phyloP scores from a whole-genome alignment of 2,329 filamentous ascomycete genomes.

The Madurella fahalii region DNA sequence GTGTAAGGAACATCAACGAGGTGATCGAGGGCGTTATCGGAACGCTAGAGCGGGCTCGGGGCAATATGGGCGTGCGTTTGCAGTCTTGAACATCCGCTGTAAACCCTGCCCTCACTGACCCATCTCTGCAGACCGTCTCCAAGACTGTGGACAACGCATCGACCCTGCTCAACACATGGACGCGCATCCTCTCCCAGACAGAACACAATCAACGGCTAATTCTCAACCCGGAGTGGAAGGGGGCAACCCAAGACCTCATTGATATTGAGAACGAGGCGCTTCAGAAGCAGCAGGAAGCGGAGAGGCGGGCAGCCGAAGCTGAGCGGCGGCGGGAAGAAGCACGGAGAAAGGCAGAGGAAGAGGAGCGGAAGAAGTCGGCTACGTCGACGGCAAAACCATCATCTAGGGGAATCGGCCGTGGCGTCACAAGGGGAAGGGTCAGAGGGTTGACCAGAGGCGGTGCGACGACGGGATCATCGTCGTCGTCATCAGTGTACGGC shows the following conservation, averaged over 20 bases:
- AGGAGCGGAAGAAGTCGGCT: conserved; percentile 47
- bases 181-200: conserved; percentile 89
- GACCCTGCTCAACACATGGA: conserved; percentile 90
- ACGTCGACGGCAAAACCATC: conserved; percentile 29
- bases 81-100: background rate
- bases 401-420: conserved; percentile 14
- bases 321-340: conserved; percentile 72
- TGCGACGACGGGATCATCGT: conserved; percentile 5
- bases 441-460: conserved; percentile 15
- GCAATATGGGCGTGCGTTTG: conserved; percentile 67
- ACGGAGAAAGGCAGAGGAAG: conserved; percentile 59
- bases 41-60: conserved; percentile 66
- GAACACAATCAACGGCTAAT: conserved; percentile 95
- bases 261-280: conserved; percentile 79
- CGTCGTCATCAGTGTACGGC: conserved; percentile 19
- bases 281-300: conserved; percentile 69
- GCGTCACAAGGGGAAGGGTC: conserved; percentile 21
- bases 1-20: conserved; percentile 79
- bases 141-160: conserved; percentile 83
- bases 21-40: conserved; percentile 76
- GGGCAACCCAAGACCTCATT: conserved; percentile 78
- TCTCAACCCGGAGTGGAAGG: conserved; percentile 83
- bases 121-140: conserved; percentile 63
- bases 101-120: conserved; percentile 9
- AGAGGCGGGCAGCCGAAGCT: conserved; percentile 72